phyloP scores from a whole-genome alignment of 2,329 filamentous ascomycete genomes.

The Incumbomyces delicatus region DNA sequence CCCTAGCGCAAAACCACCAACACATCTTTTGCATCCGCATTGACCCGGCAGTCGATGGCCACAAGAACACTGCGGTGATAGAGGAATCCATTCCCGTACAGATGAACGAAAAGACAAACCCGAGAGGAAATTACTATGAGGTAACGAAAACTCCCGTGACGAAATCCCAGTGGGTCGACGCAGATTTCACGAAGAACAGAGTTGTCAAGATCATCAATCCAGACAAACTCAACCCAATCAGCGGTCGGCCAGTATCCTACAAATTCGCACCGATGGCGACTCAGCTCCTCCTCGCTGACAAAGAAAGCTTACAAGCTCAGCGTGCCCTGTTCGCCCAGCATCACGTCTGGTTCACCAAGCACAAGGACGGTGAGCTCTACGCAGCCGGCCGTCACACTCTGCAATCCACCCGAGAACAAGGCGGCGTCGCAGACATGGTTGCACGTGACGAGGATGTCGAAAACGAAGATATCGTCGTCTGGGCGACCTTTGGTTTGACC shows the following conservation, averaged over 20 bases:
- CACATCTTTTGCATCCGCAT: constrained; percentile 58
- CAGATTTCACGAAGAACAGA: constrained; percentile 38
- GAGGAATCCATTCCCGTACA: constrained; percentile 45
- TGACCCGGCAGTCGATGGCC: constrained; percentile 53
- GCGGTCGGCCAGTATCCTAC: constrained; percentile 36
- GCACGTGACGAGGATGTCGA: constrained; percentile 33
- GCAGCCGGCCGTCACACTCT: constrained; percentile 41
- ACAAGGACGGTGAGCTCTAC: constrained; percentile 41
- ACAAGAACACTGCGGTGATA: constrained; percentile 43
- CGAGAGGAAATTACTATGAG: constrained; percentile 52
- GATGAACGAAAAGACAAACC: constrained; percentile 46
- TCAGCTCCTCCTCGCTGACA: constrained; percentile 40
- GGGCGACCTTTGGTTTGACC: constrained; percentile 42
- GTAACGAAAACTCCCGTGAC: constrained; percentile 41
- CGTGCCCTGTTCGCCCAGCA: constrained; percentile 42
- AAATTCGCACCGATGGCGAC: constrained; percentile 39
- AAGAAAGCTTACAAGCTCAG: constrained; percentile 33
- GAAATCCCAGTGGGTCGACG: constrained; percentile 41
- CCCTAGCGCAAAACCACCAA: constrained; percentile 60
- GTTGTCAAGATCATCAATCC: constrained; percentile 43
- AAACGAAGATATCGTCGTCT: constrained; percentile 41
- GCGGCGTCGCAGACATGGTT: constrained; percentile 36
- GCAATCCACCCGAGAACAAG: constrained; percentile 35
- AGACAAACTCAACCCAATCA: constrained; percentile 33
- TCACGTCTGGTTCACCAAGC: constrained; percentile 43